phyloP scores from a whole-genome alignment of 768 basidiomycete species.

The Tulasnella sp. region DNA sequence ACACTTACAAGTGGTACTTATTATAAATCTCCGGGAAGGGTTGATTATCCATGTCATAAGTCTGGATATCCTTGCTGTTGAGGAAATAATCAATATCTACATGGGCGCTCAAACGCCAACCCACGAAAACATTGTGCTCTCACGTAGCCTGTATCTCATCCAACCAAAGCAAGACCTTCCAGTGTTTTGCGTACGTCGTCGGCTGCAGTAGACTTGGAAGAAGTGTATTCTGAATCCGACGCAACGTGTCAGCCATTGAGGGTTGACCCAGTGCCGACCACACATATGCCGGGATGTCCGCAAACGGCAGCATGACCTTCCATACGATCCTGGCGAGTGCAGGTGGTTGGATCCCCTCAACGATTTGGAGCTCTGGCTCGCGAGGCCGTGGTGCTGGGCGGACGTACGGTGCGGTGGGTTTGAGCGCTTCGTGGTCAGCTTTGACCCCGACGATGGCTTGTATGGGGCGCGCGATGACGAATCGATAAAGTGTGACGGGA shows the following conservation, averaged over 20 bases:
- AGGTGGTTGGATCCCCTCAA: slow-evolving; percentile 33
- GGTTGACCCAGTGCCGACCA: slow-evolving; percentile 25
- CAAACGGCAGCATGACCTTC: slow-evolving; percentile 30
- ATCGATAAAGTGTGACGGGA: neutral
- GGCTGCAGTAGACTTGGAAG: no score
- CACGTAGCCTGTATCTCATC: slow-evolving; percentile 30
- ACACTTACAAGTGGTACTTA: no score
- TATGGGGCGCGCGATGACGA: slow-evolving; percentile 10
- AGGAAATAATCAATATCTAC: neutral
- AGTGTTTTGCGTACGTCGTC: slow-evolving; percentile 35
- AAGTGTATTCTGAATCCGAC: neutral
- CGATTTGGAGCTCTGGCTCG: slow-evolving; percentile 23
- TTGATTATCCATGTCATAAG: neutral
- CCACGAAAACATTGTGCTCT: neutral
- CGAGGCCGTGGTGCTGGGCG: neutral
- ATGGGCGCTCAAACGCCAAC: no score
- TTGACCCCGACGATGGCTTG: slow-evolving; percentile 12
- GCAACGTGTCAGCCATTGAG: slow-evolving; percentile 18
- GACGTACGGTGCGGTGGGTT: slow-evolving; percentile 36
- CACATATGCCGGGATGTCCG: slow-evolving; percentile 31
- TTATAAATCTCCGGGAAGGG: no score
- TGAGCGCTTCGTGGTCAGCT: slow-evolving; percentile 37
- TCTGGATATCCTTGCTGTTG: neutral
- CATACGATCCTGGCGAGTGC: slow-evolving; percentile 35
- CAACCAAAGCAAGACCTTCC: slow-evolving; percentile 37